These are phyloP conservation scores for Cinnamomum micranthum DNA, from an alignment of 164 flowering plant genomes.

Conservation along the genomic window DNA sequence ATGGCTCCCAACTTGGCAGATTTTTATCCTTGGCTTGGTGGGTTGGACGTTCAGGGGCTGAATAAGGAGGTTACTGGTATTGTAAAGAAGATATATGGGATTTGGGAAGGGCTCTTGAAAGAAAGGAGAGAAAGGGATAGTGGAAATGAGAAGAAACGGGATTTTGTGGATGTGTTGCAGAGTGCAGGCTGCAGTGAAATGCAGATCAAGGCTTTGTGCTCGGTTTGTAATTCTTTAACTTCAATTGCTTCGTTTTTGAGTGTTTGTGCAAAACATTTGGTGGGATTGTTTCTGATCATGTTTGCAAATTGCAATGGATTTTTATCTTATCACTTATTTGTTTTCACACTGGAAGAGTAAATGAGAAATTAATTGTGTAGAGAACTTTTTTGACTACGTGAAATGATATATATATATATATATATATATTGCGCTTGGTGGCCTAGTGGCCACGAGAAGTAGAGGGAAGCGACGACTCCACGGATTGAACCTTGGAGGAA, in stretches of 20 bases:
- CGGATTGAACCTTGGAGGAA: no score
- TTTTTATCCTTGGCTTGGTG: not conserved
- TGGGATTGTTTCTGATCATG: not conserved
- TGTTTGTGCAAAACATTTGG: not conserved
- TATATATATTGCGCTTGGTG: no score
- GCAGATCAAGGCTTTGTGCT: conserved; percentile 18
- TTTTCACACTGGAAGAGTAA: no score
- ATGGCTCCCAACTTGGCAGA: conserved; percentile 10
- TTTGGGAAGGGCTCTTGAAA: conserved; percentile 17
- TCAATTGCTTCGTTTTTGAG: not conserved
- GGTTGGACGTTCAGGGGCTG: conserved; percentile 13
- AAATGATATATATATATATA: no score
- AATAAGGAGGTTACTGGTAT: not conserved
- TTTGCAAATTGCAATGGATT: not conserved
- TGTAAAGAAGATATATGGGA: not conserved
- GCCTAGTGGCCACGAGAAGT: no score
- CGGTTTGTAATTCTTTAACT: conserved; percentile 7
- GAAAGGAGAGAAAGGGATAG: conserved; percentile 4
- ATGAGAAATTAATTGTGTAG: no score
- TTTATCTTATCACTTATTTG: no score
- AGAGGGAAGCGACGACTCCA: no score
- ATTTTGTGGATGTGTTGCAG: conserved; percentile 11
- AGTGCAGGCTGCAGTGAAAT: conserved; percentile 12
- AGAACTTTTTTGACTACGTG: no score
- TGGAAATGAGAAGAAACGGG: not conserved